Base-by-base conservation (phyloP, 2,329 filamentous ascomycete genomes). In the Hypoxylon sp. region DNA sequence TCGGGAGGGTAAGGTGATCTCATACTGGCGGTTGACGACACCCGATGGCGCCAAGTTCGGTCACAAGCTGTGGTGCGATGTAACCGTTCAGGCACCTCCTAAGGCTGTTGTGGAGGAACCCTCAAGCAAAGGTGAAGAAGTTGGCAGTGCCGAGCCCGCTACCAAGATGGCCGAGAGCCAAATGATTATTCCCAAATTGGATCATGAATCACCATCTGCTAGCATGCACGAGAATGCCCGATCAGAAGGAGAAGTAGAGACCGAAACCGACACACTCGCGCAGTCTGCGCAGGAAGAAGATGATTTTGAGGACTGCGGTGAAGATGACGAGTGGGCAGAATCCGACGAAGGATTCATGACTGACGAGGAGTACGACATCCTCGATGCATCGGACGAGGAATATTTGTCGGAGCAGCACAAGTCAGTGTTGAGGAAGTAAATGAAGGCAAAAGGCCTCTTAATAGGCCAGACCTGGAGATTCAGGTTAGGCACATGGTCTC, bases 121-220 rank as follows among this genome's bases (percentile, higher is more conserved):
- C 12, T 37, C 60, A n/a, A 47, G 30, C 7, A 65, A 75, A 50
- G 73, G 9, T 5, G 41, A 48, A 12, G 77, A 65, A 47, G 32
- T 69, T n/a, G 67, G 65, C 6, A 57, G 56, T 2, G 50, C 64
- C 12, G 53, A 61, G 5, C 48, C 60, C 16, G 50, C 57, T 2
- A 59, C 68, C 16, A 56, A 72, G 55, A 47, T 77, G 65, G 68
- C 69, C 52, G 70, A 73, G 67, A 92, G 90, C 80, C 88, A 90
- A 74, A 97, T 98, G 94, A 94, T 98, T 76, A 98, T 98, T 87
- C 96, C 96, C 65, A 97, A 92, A 79, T 87, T 98, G 39, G 94
- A 97, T 73, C 97, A 96, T 82, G 96, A 98, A 81, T 97, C 94
- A 8, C 93, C 94, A 1, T 84, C 88, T 47, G 85, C 90, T 19